Conservation (phyloP, 2,329 filamentous ascomycete genomes). For the Fusarium papillatum region DNA sequence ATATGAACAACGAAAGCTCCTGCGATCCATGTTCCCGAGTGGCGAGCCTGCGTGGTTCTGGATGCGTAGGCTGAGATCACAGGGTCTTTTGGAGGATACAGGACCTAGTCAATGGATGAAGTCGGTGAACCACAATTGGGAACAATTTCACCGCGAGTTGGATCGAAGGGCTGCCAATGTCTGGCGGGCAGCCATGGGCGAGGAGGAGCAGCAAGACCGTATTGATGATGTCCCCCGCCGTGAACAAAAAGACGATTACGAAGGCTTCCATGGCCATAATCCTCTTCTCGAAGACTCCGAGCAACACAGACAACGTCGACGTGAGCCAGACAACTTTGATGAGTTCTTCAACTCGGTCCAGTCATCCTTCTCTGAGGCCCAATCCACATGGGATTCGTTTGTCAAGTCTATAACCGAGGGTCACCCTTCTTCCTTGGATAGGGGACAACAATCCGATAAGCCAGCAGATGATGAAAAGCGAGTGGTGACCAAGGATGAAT, state of each 20-base stretch:
- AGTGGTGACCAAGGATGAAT: conserved; percentile 55
- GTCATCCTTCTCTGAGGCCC: conserved; percentile 52
- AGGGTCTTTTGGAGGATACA: conserved; percentile 53
- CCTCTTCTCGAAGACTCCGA: conserved; percentile 21
- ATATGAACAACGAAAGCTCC: conserved; percentile 52
- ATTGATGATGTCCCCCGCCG: conserved; percentile 24
- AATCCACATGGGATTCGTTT: conserved; percentile 57
- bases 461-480: conserved; percentile 42
- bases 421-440: conserved; percentile 13
- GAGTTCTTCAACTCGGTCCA: conserved; percentile 57
- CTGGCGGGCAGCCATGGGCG: conserved; percentile 41
- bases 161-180: conserved; percentile 44
- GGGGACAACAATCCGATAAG: conserved; percentile 16
- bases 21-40: conserved; percentile 54
- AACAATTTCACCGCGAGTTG: conserved; percentile 48
- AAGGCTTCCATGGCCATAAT: conserved; percentile 18
- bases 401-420: conserved; percentile 50
- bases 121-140: conserved; percentile 42
- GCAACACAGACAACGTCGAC: conserved; percentile 10
- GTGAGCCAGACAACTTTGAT: conserved; percentile 52
- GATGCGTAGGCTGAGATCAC: conserved; percentile 53
- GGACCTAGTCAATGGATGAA: conserved; percentile 30
- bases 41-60: conserved; percentile 59
- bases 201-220: conserved; percentile 22
- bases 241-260: conserved; percentile 23